These are phyloP conservation scores for Glycine latifolia DNA, from an alignment of 306 rosid genomes.

Conservation along the genomic window DNA sequence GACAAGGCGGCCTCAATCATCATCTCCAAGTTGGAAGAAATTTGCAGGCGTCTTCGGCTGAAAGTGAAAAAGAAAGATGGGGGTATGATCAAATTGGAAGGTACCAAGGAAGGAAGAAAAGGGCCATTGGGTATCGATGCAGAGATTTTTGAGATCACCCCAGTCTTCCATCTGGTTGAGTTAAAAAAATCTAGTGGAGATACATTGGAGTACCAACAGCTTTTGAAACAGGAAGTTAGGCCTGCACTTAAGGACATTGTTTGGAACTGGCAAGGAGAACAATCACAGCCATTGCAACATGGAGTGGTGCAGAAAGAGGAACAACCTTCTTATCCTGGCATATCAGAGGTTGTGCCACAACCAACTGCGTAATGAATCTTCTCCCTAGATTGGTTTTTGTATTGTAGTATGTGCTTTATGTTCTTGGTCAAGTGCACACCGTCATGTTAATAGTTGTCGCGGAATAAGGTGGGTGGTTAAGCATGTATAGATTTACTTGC, in stretches of 20 bases:
- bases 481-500: background rate
- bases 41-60: slow-evolving; percentile 63
- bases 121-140: slow-evolving; percentile 75
- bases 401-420: background rate
- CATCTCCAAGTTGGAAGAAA: slow-evolving; percentile 76
- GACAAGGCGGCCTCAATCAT: slow-evolving; percentile 68
- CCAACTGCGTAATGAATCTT: background rate
- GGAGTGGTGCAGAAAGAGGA: slow-evolving; percentile 43
- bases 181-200: slow-evolving; percentile 83
- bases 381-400: slow-evolving; percentile 18
- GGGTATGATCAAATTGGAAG: slow-evolving; percentile 76
- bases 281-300: slow-evolving; percentile 38
- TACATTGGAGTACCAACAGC: slow-evolving; percentile 77
- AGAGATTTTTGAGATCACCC: slow-evolving; percentile 85
- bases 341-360: slow-evolving; percentile 32
- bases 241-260: slow-evolving; percentile 90
- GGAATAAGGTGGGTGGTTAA: slow-evolving; percentile 31
- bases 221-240: slow-evolving; percentile 67
- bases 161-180: slow-evolving; percentile 79
- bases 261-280: slow-evolving; percentile 95
- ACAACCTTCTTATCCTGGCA: slow-evolving; percentile 27
- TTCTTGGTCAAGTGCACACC: slow-evolving; percentile 3
- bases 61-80: slow-evolving; percentile 74
- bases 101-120: slow-evolving; percentile 76
- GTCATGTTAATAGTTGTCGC: slow-evolving; percentile 13